Base-by-base conservation (phyloP, 768 basidiomycete genomes). In the Cystoderma amianthinum region DNA sequence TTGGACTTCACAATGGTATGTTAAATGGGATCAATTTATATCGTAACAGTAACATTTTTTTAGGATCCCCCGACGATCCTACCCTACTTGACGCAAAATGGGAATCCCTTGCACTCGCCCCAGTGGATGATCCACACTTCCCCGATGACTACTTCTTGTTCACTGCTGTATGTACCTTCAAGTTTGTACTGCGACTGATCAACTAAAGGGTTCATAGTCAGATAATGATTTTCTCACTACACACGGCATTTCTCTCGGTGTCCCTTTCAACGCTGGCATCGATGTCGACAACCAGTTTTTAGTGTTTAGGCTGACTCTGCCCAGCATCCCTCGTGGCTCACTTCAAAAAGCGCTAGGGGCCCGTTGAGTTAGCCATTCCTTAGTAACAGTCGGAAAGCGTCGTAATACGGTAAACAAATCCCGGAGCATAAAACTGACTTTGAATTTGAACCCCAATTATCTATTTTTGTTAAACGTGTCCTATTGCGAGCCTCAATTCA, bases 101-200 rank as follows among this genome's bases (percentile, higher is more conserved):
- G 79, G 82, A 85, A 51, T 77, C 74, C 1, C 62, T 81, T 11
- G 74, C 78, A 5, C 61, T 84, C 5, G 80, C 74, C 2, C 71
- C 80, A 0, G 69, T 69, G 15, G 53, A 64, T 9, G 78, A 79
- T 45, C 56, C 65, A 1, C 55, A 48, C 1, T 69, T 61, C 55
- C 82, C 82, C 0, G 59, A 84, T 46, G 82, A 85, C 50, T 83
- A 72, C 53, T 84, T 84, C 65, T 57, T 85, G 25, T 79, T 83
- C 62, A 74, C 74, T 10, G 72, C 67, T 3, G 79, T 80, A 52
- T 19, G 77, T 24, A 36, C 34, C 34, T n/a, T 15, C 9, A 36
- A 36, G 7, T 7, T n/a, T n/a, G 7, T 28, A 28, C 34, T 6
- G 9, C 34, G 17, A 28, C 28, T 21, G 12, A 36, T 21, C 21